Base-by-base conservation (phyloP, 768 basidiomycete species). In the Panaeolus cyanescens region DNA sequence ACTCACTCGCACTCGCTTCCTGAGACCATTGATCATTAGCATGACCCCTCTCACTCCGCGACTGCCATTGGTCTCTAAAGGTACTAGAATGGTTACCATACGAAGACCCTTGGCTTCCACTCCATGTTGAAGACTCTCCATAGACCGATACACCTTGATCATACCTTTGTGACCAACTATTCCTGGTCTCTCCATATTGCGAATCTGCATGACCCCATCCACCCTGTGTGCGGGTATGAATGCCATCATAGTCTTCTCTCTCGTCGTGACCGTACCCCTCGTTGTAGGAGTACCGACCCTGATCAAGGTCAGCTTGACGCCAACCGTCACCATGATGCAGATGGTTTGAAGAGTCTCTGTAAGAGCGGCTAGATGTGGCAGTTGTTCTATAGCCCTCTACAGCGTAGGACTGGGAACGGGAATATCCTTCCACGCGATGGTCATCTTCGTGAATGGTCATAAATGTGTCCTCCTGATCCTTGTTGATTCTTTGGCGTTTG, bases 301-400 rank as follows among this genome's bases (percentile, higher is more conserved):
- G 79, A 68, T 71, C 71, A 37, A 74, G 66, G 61, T 83, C 81
- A 59, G 74, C 71, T 60, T 77, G 75, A 60, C 80, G 80, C 85
- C 87, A 87, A 65, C 80, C 81, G 61, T 81, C 76, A 37, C 81
- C 81, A 67, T 78, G 84, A 68, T 77, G 82, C 67, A 75, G 79
- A 68, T 84, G 81, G 65, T 86, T 84, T 17, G 83, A 76, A 10
- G 79, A 74, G 56, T 87, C 87, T 67, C 84, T 80, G 69, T 71
- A 82, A 64, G 75, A 72, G 62, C 80, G 79, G 65, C 70, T 74
- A 50, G 83, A 76, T 17, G 75, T 74, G 39, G 82, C 76, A 34
- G 83, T 71, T 15, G 81, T 66, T 72, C 79, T 80, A 72, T 79
- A 80, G 62, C 71, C 77, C 67, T 87, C 83, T 45, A 80, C 75